Evolutionary conservation across 441 rosid species (phyloP), one percentile per base, ranked within the genome.

Genomic region (Francoa sonchifolia): DNA sequence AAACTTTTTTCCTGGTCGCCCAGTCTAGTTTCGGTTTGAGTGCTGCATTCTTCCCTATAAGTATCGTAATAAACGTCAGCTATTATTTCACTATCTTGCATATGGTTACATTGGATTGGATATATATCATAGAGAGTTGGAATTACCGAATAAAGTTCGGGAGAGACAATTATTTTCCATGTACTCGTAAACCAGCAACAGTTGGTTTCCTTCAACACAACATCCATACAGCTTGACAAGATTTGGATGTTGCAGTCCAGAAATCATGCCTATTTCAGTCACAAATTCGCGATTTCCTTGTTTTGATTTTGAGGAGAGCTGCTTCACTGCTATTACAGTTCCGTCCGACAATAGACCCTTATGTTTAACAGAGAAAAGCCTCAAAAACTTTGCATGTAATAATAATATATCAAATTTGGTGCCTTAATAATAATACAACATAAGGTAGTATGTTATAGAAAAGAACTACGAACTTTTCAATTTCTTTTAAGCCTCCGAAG

Each of bases 211-310:
- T 58, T 79, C 94, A 35, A 83, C 83, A 56, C 86, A 79, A 30
- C 83, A 88, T 50, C 97, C 97, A 29, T 78, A 69, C 14, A 88
- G 62, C 66, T 78, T 83, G 29, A 83, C 93, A 30, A 88, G 89
- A 66, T 88, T 88, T 20, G 93, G 93, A 69, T 88, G 97, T 49
- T 83, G 93, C 52, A 72, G 55, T 3, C 82, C 93, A 37, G 97
- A 88, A 40, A 88, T 78, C 93, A 83, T 65, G 62, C 97, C 93
- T 53, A 83, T 69, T 50, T 83, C 94, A 50, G 62, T 74, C 11
- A 74, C 58, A 27, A 74, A 74, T 52, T 74, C 77, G 16, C 67
- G 77, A 33, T 67, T 79, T 30, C 94, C 94, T 44, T 79, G 94
- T 53, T 55, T 83, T 2, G 87, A 83, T 57, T 69, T 83, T 32